These are phyloP conservation scores for Cladosporium sp. DNA, from an alignment of 2,329 filamentous ascomycete genomes.

Conservation along the genomic window DNA sequence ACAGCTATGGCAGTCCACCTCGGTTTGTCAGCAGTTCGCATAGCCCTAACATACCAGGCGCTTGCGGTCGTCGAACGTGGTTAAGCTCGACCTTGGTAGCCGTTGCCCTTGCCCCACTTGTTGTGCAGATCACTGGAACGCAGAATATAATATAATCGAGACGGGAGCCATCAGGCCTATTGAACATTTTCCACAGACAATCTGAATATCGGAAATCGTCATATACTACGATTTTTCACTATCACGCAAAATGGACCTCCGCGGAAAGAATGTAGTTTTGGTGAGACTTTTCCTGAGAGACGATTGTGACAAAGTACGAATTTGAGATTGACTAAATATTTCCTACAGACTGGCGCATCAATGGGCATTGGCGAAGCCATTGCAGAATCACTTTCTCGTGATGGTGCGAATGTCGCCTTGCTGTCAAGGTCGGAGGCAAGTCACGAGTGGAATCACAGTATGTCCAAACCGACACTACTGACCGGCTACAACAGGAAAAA, in stretches of 20 bases:
- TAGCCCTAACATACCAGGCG: neutral
- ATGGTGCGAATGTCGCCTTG: neutral
- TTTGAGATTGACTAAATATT: neutral
- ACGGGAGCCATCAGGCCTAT: neutral
- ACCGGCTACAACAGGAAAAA: neutral
- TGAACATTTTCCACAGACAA: neutral
- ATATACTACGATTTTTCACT: neutral
- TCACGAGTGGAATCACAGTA: neutral
- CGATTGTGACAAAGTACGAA: neutral
- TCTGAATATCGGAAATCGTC: neutral
- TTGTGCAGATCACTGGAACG: neutral
- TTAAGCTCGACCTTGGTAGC: neutral
- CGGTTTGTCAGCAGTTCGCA: neutral
- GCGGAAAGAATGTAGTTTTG: neutral
- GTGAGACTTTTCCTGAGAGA: neutral
- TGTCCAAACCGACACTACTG: neutral
- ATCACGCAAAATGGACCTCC: neutral
- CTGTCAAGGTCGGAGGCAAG: neutral
- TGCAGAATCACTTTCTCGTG: neutral
- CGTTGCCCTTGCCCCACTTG: neutral
- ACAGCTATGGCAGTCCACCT: neutral
- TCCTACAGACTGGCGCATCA: neutral
- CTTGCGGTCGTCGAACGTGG: neutral
- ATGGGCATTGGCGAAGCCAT: neutral
- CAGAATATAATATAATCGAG: neutral